Conservation (phyloP, 2,329 filamentous ascomycete species). For the Arthrobotrys conoides region DNA sequence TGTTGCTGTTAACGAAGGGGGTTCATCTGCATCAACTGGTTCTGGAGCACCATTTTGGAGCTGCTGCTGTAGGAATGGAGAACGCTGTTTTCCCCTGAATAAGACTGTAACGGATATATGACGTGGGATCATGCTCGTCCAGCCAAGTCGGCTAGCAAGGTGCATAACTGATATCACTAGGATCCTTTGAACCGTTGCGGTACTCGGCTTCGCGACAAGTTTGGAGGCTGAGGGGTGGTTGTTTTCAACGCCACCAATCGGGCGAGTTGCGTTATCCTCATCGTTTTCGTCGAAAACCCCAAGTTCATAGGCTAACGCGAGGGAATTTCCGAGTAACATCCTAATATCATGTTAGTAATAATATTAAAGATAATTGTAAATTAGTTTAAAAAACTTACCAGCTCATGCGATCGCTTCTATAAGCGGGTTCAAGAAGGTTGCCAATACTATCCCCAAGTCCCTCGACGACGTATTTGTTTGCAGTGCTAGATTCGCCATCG, state of each 20-base stretch:
- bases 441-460: conserved; percentile 81
- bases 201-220: conserved; percentile 55
- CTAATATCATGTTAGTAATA: conserved; percentile 87
- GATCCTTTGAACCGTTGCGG: conserved; percentile 67
- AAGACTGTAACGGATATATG: conserved; percentile 62
- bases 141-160: conserved; percentile 89
- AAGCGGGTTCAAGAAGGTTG: conserved; percentile 95
- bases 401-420: conserved; percentile 74
- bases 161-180: conserved; percentile 93
- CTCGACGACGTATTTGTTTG: conserved; percentile 68
- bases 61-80: conserved; percentile 55
- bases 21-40: conserved; percentile 51
- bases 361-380: conserved; percentile 19
- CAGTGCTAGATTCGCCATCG: conserved; percentile 69
- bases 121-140: conserved; percentile 89
- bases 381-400: conserved; percentile 30
- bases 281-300: conserved; percentile 95
- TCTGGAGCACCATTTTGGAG: conserved; percentile 56
- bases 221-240: conserved; percentile 56
- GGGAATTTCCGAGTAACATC: conserved; percentile 94
- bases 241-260: conserved; percentile 50
- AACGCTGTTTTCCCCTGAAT: conserved; percentile 59
- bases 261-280: conserved; percentile 69
- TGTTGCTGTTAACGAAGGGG: conserved; percentile 52
- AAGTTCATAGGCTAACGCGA: conserved; percentile 90